Base-by-base conservation (phyloP, 768 basidiomycete species). In the Coprinopsis marcescibilis region DNA sequence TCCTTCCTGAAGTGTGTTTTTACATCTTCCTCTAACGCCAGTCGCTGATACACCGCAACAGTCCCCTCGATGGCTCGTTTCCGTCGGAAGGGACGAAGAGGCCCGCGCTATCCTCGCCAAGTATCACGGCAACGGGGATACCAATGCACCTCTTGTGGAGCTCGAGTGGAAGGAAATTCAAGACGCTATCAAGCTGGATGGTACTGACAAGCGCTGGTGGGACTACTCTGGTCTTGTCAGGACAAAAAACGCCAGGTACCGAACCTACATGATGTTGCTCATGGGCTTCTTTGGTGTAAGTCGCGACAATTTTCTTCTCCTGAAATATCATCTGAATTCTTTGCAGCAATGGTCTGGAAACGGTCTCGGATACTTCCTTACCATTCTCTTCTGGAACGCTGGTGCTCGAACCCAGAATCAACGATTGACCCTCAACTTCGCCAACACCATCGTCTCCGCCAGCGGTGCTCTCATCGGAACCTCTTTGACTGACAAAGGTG, bases 201-300 rank as follows among this genome's bases (percentile, higher is more conserved):
- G 73, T 12, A 72, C 76, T 12, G 77, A 78, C 56, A 80, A 80
- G 57, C 65, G 73, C 40, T 80, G 77, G 78, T 74, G 71, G 68
- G 69, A 80, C 57, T 80, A 76, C 56, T 68, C 67, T 3, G 75
- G 67, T 32, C 66, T 77, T 25, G 67, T 77, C 57, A 68, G 66
- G 41, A 75, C 69, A n/a, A 55, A 60, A 17, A 73, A 71, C 47
- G 69, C 70, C 7, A 65, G 73, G 32, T 75, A 71, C 53, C 60
- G 76, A 45, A 71, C 65, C 11, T 67, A 64, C 45, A 67, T 75
- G 68, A 69, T 77, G 58, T 51, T 78, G 17, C 60, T 78, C 42
- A 76, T 80, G 68, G 73, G 72, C 13, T 68, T 79, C 53, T 77
- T 77, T 46, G 77, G 74, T 13, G 60, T 75, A 65, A 21, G 60